These are phyloP conservation scores for Magnaporthiopsis rhizophila DNA, from an alignment of 2,329 filamentous ascomycete genomes.

Conservation along the genomic window DNA sequence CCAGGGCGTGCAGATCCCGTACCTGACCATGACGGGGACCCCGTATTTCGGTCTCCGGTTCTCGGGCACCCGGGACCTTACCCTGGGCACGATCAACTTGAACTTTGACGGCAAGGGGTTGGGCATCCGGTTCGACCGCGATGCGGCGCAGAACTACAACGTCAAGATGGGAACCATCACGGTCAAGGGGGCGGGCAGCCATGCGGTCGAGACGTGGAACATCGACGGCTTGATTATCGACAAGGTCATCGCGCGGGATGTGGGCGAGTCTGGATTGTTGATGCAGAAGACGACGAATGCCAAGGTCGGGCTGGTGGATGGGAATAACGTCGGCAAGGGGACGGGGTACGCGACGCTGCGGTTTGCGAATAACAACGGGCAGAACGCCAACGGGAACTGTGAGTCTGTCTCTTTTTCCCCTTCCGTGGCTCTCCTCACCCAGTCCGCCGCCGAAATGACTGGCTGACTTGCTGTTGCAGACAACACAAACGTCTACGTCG, in stretches of 20 bases:
- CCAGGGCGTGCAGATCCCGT: constrained; percentile 42
- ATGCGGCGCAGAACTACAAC: constrained; percentile 41
- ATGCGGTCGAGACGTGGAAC: constrained; percentile 53
- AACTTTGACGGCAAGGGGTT: constrained; percentile 41
- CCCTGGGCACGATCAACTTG: constrained; percentile 44
- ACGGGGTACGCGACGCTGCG: constrained; percentile 49
- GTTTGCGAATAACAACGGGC: constrained; percentile 49
- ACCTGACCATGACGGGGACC: constrained; percentile 47
- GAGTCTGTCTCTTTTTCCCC: too few species aligned
- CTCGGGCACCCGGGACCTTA: constrained; percentile 40
- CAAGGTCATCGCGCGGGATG: constrained; percentile 42
- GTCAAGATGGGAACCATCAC: constrained; percentile 44
- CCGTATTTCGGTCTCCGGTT: constrained; percentile 51
- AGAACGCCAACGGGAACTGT: constrained; percentile 35
- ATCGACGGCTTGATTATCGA: constrained; percentile 45
- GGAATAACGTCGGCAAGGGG: constrained; percentile 42
- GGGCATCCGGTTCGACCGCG: constrained; percentile 50
- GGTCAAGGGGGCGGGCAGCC: constrained; percentile 44
- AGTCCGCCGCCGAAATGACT: too few species aligned
- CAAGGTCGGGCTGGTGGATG: constrained; percentile 44
- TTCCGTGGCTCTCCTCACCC: too few species aligned
- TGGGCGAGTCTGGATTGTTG: constrained; percentile 49
- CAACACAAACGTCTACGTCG: constrained; percentile 42
- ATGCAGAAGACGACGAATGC: constrained; percentile 46
- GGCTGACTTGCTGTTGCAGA: constrained; percentile 15